Conservation (phyloP, 1,284 basidiomycete genomes). For the Inonotus obliquus region DNA sequence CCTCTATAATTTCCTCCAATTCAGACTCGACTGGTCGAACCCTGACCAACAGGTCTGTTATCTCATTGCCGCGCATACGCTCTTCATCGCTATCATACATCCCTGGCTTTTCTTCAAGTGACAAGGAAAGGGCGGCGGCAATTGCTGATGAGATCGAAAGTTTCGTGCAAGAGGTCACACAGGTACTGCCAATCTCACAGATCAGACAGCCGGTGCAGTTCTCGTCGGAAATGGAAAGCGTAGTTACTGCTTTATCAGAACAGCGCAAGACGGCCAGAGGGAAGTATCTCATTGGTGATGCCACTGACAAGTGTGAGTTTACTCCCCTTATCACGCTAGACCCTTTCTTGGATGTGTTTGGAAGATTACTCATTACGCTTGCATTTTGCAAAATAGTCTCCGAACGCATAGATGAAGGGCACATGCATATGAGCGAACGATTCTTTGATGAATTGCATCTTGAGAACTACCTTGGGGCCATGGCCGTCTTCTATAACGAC, state of each 20-base stretch:
- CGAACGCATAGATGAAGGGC: not conserved
- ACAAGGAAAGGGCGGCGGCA: not conserved
- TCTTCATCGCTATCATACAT: not conserved
- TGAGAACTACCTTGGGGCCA: slow-evolving; percentile 5
- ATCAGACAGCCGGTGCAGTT: slow-evolving; percentile 8
- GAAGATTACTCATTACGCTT: not conserved
- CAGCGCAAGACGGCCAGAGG: slow-evolving; percentile 6
- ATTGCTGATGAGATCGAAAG: not conserved
- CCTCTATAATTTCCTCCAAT: not conserved
- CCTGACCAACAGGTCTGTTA: not conserved
- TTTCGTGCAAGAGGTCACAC: not conserved
- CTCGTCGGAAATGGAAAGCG: slow-evolving; percentile 6
- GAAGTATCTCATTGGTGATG: slow-evolving; percentile 8
- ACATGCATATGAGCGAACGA: not conserved
- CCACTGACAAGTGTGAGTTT: not conserved
- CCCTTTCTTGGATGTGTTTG: not conserved
- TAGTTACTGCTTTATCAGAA: slow-evolving; percentile 4
- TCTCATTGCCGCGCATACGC: not conserved
- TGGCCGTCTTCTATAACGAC: slow-evolving; percentile 14
- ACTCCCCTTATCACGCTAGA: not conserved
- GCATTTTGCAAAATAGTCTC: not conserved
- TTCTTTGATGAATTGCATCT: slow-evolving; percentile 9
- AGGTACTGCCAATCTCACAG: slow-evolving; percentile 1
- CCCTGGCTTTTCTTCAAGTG: not conserved
- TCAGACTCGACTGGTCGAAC: not conserved